Base-by-base conservation (phyloP, 805 yeast species). In the Suhomyces tanzawaensis region DNA sequence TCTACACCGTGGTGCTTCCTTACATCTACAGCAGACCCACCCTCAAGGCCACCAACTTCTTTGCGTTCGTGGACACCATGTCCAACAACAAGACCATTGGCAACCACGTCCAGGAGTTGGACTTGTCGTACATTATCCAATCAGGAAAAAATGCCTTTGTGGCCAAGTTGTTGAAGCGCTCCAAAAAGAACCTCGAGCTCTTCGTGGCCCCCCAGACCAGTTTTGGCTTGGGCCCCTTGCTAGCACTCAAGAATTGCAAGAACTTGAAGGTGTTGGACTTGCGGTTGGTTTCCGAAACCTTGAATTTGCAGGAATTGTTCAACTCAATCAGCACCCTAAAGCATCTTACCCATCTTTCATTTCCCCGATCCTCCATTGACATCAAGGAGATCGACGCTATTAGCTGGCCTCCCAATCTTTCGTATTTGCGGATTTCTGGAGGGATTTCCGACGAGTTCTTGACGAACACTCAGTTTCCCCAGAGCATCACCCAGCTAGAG, bases 161-260 rank as follows among this genome's bases (percentile, higher is more conserved):
- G 9, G 87, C 97, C 0, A 82, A 85, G 47, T 57, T 93, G 5
- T 65, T 93, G 39, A 77, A 95, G 51, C 71, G 96, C 28, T 85
- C 96, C 38, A 76, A 89, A 7, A 58, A 71, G 14, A 74, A 71
- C 26, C 64, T 93, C 34, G 76, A 79, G 45, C 66, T 71, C 8
- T 89, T 93, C 51, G 75, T 85, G 6, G 96, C 98, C 0, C 96
- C 98, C 3, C 98, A 91, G 56, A 82, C 97, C 22, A 84, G 95
- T 64, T 91, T 93, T 66, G 99, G 99, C 0, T 74, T 81, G 34
- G 85, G 95, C 2, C 97, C 98, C 1, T 64, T 91, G 47, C 75
- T 87, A n/a, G 81, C 95, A 35, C 68, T 93, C 31, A 75, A 85
- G 41, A 69, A 81, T 29, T 93, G 99, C 57, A 64, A 64, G 16